Conservation (phyloP, 768 basidiomycete genomes). For the Lactarius hatsudake region DNA sequence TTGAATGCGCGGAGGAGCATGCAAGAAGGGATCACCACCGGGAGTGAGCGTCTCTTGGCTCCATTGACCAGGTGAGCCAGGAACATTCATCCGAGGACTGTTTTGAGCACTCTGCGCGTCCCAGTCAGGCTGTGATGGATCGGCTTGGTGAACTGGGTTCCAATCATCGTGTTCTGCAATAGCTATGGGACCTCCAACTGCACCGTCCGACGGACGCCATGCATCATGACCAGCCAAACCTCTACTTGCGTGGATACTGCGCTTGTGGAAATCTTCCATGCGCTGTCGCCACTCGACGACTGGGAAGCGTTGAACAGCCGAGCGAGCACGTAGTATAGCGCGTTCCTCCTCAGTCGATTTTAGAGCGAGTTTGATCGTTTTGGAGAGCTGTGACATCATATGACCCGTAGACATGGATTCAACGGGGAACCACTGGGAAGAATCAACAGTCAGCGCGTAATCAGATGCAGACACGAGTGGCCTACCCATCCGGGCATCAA, state of each 20-base stretch:
- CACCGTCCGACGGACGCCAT: conserved; percentile 73
- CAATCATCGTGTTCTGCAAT: conserved; percentile 75
- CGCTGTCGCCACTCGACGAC: conserved; percentile 97
- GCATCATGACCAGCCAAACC: conserved; percentile 65
- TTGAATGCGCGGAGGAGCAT: conserved; percentile 36
- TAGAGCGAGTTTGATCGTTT: conserved; percentile 92
- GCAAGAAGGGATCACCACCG: conserved; percentile 42
- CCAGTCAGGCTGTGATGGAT: conserved; percentile 76
- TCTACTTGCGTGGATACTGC: conserved; percentile 75
- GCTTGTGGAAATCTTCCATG: conserved; percentile 91
- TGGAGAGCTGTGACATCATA: conserved; percentile 91
- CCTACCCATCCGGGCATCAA: conserved; percentile 97
- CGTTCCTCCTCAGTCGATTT: conserved; percentile 90
- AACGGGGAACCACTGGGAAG: conserved; percentile 87
- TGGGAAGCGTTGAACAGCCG: conserved; percentile 94
- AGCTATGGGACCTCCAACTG: conserved; percentile 41
- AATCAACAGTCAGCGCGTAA: conserved; percentile 8
- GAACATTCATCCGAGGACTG: conserved; percentile 38
- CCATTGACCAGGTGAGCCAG: conserved; percentile 62
- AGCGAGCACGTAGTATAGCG: conserved; percentile 88
- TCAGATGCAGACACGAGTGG: conserved; percentile 23
- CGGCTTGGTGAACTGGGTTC: conserved; percentile 64
- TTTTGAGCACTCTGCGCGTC: conserved; percentile 58
- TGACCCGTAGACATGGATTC: conserved; percentile 90
- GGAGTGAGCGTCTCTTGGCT: conserved; percentile 57